Evolutionary conservation across 225 moss, liverwort and hornwort genomes (phyloP).

Genomic region (Pseudisothecium myosuroides): DNA sequence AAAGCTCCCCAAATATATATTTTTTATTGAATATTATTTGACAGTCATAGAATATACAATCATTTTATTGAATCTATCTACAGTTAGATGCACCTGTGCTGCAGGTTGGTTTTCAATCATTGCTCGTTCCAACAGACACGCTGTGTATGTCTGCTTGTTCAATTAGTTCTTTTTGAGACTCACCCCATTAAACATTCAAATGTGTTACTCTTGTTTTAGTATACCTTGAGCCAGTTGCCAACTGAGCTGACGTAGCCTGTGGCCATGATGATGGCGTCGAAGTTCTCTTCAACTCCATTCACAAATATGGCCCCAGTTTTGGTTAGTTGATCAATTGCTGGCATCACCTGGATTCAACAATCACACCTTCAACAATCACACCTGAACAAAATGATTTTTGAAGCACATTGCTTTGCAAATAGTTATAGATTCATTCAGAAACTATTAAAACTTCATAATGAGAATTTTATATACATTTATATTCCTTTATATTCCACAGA

Average conservation of each 20-base stretch:
- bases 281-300: constrained; percentile 1
- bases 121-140: background rate
- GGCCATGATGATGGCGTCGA: constrained; percentile 35
- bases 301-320: constrained; percentile 15
- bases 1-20: background rate
- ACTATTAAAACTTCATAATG: background rate
- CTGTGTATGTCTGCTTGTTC: background rate
- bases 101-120: background rate
- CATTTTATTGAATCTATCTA: background rate
- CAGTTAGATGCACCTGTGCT: background rate
- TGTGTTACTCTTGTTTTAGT: background rate
- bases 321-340: constrained; percentile 16
- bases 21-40: background rate
- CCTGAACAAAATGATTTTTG: background rate
- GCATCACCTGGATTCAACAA: constrained; percentile 3
- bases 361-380: background rate
- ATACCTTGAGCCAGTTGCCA: constrained; percentile 27
- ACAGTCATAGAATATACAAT: background rate
- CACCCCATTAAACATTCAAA: background rate
- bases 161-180: background rate
- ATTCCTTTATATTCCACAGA: background rate
- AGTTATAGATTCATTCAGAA: background rate
- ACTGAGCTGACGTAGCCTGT: constrained; percentile 32
- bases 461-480: background rate
- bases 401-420: background rate